A percentile compares a stretch with the other conserved stretches of the same genome.
phyloP scores from a whole-genome alignment of 805 yeast genomes.

The Saturnispora mendoncae region DNA sequence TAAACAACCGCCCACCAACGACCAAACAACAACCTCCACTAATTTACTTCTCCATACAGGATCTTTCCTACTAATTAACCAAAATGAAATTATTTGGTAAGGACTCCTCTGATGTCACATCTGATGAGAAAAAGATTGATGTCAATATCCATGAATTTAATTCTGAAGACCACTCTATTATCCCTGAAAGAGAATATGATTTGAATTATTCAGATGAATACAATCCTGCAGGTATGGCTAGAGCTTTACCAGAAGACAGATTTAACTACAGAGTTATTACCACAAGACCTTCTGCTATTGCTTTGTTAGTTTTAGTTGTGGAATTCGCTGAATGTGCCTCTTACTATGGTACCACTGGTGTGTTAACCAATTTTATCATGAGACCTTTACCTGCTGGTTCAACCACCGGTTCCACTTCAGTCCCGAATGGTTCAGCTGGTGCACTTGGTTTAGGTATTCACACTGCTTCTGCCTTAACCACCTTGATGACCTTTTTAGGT shows the following conservation, averaged over 20 bases:
- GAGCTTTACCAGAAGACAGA: constrained; percentile 26
- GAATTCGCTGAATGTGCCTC: constrained; percentile 52
- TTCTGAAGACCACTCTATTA: not conserved
- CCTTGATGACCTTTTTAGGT: constrained; percentile 40
- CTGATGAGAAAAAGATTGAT: constrained; percentile 2
- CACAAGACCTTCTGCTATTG: constrained; percentile 28
- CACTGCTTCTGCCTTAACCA: constrained; percentile 39
- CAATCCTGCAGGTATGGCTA: constrained; percentile 24
- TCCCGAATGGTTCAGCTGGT: constrained; percentile 33
- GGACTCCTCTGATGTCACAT: not conserved
- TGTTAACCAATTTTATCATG: constrained; percentile 41
- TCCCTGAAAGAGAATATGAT: constrained; percentile 8
- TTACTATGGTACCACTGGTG: constrained; percentile 38
- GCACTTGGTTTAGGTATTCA: constrained; percentile 40
- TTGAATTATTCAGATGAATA: constrained; percentile 23
- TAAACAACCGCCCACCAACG: not conserved
- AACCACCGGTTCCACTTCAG: constrained; percentile 34
- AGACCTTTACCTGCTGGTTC: constrained; percentile 44
- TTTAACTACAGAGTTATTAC: constrained; percentile 28
- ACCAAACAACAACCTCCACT: no score
- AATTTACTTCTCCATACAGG: not conserved
- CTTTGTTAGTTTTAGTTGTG: constrained; percentile 37
- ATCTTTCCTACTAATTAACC: not conserved
- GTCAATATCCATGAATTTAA: not conserved
- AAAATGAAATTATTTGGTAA: constrained; percentile 1